A percentile compares a stretch with the other conserved stretches of the same genome.
Conservation (phyloP, 164 flowering plant species). For the Litsea cubeba region DNA sequence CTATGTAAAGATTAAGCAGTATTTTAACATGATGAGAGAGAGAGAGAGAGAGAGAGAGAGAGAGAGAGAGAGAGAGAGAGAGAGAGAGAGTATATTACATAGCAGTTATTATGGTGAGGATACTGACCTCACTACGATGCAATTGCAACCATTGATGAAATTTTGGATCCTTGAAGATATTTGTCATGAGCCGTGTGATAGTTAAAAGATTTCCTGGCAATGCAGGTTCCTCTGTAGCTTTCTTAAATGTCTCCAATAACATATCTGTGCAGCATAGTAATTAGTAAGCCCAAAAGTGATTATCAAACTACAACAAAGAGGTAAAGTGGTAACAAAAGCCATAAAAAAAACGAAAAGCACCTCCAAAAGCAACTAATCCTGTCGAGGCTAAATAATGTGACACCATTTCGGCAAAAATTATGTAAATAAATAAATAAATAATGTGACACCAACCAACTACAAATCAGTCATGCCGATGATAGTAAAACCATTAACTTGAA, state of each 20-base stretch:
- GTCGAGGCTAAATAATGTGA: not conserved
- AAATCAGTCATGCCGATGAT: too few relatives aligned
- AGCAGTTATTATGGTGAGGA: too few relatives aligned
- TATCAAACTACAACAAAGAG: not conserved
- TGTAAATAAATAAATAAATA: too few relatives aligned
- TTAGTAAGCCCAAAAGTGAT: slow-evolving; percentile 3
- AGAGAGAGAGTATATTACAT: too few relatives aligned
- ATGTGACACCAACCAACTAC: too few relatives aligned
- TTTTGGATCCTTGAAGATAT: slow-evolving; percentile 67
- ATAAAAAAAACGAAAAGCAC: not conserved
- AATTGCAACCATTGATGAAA: slow-evolving; percentile 62
- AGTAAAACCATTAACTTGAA: too few relatives aligned
- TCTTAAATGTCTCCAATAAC: slow-evolving; percentile 60
- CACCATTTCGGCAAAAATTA: too few relatives aligned
- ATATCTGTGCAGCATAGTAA: slow-evolving; percentile 42
- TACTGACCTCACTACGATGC: slow-evolving; percentile 67
- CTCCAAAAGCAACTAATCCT: not conserved
- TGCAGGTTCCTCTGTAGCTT: slow-evolving; percentile 47
- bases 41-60: too few relatives aligned
- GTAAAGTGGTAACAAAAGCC: not conserved
- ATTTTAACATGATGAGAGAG: too few relatives aligned
- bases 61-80: too few relatives aligned
- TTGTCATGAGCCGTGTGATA: slow-evolving; percentile 57
- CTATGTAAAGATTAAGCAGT: too few relatives aligned
- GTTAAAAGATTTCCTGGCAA: slow-evolving; percentile 74